Percentiles rank a stretch among this genome's conserved stretches.
These are phyloP conservation scores for Bimuria novae-zelandiae DNA, from an alignment of 2,329 filamentous ascomycete genomes.

Conservation along the genomic window DNA sequence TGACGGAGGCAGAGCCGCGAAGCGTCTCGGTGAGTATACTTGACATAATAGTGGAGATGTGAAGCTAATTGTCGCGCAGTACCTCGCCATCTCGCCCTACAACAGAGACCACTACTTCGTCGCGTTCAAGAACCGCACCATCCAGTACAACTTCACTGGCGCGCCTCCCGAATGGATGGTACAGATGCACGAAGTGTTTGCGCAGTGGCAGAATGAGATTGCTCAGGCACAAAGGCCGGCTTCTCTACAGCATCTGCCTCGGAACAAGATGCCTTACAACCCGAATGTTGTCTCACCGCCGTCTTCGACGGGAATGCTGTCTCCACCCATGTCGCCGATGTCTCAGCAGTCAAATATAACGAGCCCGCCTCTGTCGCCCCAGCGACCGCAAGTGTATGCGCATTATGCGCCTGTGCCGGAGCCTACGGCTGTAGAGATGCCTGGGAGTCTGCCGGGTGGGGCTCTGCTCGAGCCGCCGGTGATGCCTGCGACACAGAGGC, in stretches of 20 bases:
- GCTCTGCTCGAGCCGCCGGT: constrained; percentile 70
- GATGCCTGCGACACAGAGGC: constrained; percentile 34
- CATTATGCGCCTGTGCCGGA: constrained; percentile 12
- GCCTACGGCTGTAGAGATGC: constrained; percentile 22
- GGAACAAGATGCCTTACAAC: background rate
- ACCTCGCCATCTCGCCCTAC: constrained; percentile 41
- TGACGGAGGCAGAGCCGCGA: constrained; percentile 30
- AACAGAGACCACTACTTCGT: constrained; percentile 40
- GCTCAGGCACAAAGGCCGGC: constrained; percentile 16
- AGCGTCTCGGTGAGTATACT: constrained; percentile 33
- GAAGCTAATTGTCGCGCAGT: constrained; percentile 21
- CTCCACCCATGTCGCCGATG: constrained; percentile 9
- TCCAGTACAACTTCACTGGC: constrained; percentile 42
- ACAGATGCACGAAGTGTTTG: constrained; percentile 40
- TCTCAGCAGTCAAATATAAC: constrained; percentile 9
- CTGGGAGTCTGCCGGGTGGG: constrained; percentile 23
- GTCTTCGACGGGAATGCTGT: background rate
- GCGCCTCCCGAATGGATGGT: constrained; percentile 38
- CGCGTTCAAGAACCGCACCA: constrained; percentile 35
- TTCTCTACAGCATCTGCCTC: background rate
- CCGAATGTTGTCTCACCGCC: constrained; percentile 8
- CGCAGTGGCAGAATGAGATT: constrained; percentile 34
- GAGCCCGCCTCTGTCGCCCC: constrained; percentile 24
- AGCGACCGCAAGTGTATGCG: constrained; percentile 17
- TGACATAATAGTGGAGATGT: background rate